A percentile compares a stretch with the other conserved stretches of the same genome.
Conservation (phyloP, 768 basidiomycete species). For the Lentinus tigrinus region DNA sequence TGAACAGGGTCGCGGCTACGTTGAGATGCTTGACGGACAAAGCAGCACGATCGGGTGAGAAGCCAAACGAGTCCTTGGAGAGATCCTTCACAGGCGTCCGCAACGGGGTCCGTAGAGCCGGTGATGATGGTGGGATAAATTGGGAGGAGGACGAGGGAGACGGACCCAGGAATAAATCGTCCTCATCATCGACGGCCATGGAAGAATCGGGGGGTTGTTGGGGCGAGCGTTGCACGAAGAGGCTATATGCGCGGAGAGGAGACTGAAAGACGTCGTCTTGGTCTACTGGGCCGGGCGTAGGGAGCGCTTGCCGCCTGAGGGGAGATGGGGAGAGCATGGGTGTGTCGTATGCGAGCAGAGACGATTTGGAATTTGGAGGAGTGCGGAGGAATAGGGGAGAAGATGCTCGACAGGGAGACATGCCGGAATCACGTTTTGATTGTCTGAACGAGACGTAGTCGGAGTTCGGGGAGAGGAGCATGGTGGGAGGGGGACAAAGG, state of each 20-base stretch:
- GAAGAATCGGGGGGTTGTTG: conserved; percentile 31
- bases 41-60: conserved; percentile 38
- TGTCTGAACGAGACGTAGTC: conserved; percentile 37
- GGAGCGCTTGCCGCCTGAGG: conserved; percentile 46
- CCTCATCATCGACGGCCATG: conserved; percentile 48
- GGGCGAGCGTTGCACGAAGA: conserved; percentile 30
- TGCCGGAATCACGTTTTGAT: conserved; percentile 31
- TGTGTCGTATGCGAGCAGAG: conserved; percentile 43
- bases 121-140: conserved; percentile 42
- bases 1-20: conserved; percentile 9
- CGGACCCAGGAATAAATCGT: conserved; percentile 55
- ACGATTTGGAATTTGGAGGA: conserved; percentile 31
- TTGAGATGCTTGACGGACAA: conserved; percentile 37
- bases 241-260: conserved; percentile 38
- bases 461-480: conserved; percentile 31
- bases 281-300: conserved; percentile 34
- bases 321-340: conserved; percentile 69
- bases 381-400: conserved; percentile 27
- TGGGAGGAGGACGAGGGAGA: conserved; percentile 35
- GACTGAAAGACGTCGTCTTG: conserved; percentile 53
- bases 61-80: conserved; percentile 27
- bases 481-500: conserved; percentile 26
- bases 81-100: conserved; percentile 59
- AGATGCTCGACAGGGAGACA: conserved; percentile 31
- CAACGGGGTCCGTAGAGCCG: conserved; percentile 58